Evolutionary conservation across 768 basidiomycete genomes (phyloP).

Genomic region (Russula dissimulans): DNA sequence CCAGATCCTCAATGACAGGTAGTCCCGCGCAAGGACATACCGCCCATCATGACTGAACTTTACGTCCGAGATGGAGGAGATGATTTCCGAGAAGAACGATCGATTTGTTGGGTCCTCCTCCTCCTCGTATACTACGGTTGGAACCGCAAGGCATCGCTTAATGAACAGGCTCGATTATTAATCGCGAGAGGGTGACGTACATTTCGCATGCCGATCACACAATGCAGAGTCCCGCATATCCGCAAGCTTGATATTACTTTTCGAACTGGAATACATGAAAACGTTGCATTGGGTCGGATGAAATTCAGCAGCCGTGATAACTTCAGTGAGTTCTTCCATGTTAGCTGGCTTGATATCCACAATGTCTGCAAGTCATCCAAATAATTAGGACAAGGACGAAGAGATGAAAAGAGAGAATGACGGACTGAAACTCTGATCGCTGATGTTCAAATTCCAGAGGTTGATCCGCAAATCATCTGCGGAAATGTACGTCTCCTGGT

Average conservation of each 20-base stretch:
- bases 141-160: constrained; percentile 12
- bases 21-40: constrained; percentile 94
- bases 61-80: constrained; percentile 98
- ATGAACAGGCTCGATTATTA: constrained; percentile 1
- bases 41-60: constrained; percentile 97
- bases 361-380: constrained; percentile 54
- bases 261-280: constrained; percentile 99
- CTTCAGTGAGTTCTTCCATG: constrained; percentile 99
- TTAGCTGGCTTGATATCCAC: constrained; percentile 99
- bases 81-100: constrained; percentile 99
- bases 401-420: constrained; percentile 19
- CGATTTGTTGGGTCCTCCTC: constrained; percentile 96
- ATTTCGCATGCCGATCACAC: constrained; percentile 93
- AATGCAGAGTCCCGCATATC: constrained; percentile 98
- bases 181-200: constrained; percentile 39
- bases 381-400: not conserved
- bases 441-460: constrained; percentile 97
- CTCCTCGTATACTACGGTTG: constrained; percentile 81
- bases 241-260: constrained; percentile 98
- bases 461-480: constrained; percentile 98
- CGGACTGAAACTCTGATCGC: constrained; percentile 98
- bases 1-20: constrained; percentile 98
- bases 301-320: constrained; percentile 99
- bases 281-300: constrained; percentile 96
- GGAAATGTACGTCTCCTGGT: constrained; percentile 98